Base-by-base conservation (phyloP, 1,284 basidiomycete genomes). In the Trichosporon sp. region DNA sequence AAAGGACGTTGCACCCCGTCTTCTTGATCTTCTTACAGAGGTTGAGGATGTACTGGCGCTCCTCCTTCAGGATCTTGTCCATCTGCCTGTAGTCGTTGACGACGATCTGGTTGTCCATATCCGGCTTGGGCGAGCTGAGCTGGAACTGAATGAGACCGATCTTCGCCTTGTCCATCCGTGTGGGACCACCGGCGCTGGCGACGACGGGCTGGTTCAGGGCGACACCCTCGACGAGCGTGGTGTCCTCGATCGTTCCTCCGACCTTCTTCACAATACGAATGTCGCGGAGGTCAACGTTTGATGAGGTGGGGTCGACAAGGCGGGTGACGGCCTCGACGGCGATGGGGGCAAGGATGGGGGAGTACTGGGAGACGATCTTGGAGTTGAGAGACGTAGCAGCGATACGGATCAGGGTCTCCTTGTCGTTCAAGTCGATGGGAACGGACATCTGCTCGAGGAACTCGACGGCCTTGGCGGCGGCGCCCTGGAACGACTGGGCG, bases 11-110 rank as follows among this genome's bases (percentile, higher is more conserved):
- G 86, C 96, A 99, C 70, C 95, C 95, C 11, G 93, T 89, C 83
- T 98, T 98, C 82, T 98, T 99, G 83, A 99, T 99, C 82, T 93
- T 95, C 82, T 99, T 99, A 88, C 93, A 96, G 69, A 99, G 87
- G 81, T 96, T 98, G 74, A 99, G 87, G 68, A 99, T 86, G 80
- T 99, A 99, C 82, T 96, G 92, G 56, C 95, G 90, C 71, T 95
- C 95, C 82, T 99, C 96, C 81, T 99, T 99, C 80, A 99, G 89
- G 69, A 99, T 95, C 81, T 97, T 98, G 86, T 99, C 96, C 95
- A 99, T 99, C 82, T 99, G 96, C 37, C 96, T 89, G 84, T 99
- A 99, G 82, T 99, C 95, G 74, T 97, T 99, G 73, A 99, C 97
- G 52, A 99, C 90, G 56, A 99, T 95, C 36, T 96, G 97, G 84